Evolutionary conservation across 1,284 basidiomycete species (phyloP), one percentile per base, ranked within the genome.

Genomic region (Austroboletus niveus): DNA sequence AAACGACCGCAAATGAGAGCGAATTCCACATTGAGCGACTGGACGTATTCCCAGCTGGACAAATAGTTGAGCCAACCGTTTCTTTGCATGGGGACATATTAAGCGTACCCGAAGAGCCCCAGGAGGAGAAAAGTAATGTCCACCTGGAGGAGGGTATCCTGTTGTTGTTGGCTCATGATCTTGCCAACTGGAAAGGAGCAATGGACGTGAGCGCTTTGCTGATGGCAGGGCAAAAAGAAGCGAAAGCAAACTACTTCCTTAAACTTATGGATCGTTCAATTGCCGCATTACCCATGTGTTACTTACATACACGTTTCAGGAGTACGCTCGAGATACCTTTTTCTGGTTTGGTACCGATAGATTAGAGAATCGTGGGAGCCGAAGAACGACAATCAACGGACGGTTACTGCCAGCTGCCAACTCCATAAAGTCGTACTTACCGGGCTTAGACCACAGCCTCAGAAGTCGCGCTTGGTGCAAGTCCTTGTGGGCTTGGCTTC

Each of bases 21-120:
- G 12, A 34, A 54, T 49, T 63, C 62, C 0, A 66, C 20, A 8
- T 34, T 27, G 6, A 55, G 39, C 11, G 63, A 57, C 8, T 42
- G 43, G 11, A 57, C 0, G 31, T 64, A 66, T 43, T 63, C 63
- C 61, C 61, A 63, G n/a, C 61, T 63, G 51, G n/a, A 36, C 14
- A 8, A 4, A 1, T 6, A 20, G 22, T 22, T 51, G 20, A 61
- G 44, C 11, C 1, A 6, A 22, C 12, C 1, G 10, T 38, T 7
- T 15, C 9, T 7, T 30, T 30, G 5, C 6, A 42, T 38, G 14
- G 22, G 14, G n/a, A 34, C 38, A 32, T 20, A 17, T 17, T 17
- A 17, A 17, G 8, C 2, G 12, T 56, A 60, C 59, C 58, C 59
- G 27, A 39, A 60, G 14, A 60, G 0, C 3, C 59, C 59, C 10